These are phyloP conservation scores for Alternaria triticimaculans DNA, from an alignment of 2,329 filamentous ascomycete genomes.

Conservation along the genomic window DNA sequence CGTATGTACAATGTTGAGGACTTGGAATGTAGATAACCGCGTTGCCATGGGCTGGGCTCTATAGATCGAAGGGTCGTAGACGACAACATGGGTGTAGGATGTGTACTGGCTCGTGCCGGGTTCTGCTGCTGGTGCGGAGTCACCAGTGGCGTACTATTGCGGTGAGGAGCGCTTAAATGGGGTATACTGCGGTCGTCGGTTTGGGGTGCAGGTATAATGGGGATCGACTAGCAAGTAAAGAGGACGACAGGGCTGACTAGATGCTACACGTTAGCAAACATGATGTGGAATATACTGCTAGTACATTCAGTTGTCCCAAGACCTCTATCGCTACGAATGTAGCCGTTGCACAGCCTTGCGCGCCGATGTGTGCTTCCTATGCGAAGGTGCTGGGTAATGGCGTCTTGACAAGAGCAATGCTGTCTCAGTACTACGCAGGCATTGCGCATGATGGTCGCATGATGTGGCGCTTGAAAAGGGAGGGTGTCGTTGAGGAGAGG, in stretches of 20 bases:
- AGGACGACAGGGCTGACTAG: not conserved
- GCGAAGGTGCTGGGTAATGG: not conserved
- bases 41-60: accelerated
- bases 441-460: accelerated
- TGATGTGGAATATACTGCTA: accelerated
- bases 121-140: not conserved
- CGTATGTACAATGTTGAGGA: not conserved
- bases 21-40: not conserved
- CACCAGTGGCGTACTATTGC: not conserved
- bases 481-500: not conserved
- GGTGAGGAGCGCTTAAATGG: not conserved
- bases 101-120: not conserved
- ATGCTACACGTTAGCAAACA: not conserved
- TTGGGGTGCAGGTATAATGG: not conserved
- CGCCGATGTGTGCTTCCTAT: not conserved
- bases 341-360: not conserved
- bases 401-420: not conserved
- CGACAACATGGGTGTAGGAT: not conserved
- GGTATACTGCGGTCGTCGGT: not conserved
- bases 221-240: not conserved
- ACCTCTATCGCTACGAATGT: not conserved
- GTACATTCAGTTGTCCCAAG: not conserved
- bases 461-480: accelerated
- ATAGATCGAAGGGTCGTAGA: not conserved
- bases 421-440: not conserved